Evolutionary conservation across 495 filamentous ascomycete genomes (phyloP).

Genomic region (Chaetomidium leptoderma): DNA sequence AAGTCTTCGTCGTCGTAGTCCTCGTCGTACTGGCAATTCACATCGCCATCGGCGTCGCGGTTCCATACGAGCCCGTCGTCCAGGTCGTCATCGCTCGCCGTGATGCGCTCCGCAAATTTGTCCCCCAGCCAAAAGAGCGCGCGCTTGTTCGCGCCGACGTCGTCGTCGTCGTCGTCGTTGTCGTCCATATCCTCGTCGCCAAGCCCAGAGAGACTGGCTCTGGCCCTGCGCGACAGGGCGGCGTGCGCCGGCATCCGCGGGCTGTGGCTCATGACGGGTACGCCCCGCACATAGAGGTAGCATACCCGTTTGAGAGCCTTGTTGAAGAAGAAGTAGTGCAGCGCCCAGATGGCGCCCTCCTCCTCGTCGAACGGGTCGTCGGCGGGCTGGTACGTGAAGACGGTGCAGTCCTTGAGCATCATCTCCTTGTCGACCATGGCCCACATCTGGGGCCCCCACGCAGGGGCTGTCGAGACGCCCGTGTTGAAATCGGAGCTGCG

Average conservation of each 20-base stretch:
- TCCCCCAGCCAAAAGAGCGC: conserved; percentile 81
- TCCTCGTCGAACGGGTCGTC: conserved; percentile 86
- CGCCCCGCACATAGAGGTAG: conserved; percentile 82
- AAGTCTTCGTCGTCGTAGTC: conserved; percentile 49
- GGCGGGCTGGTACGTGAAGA: conserved; percentile 80
- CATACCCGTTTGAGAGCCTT: conserved; percentile 88
- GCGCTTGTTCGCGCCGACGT: conserved; percentile 62
- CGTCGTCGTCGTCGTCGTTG: conserved; percentile 17
- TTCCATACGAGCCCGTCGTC: conserved; percentile 47
- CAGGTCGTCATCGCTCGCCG: conserved; percentile 42
- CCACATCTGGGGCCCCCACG: conserved; percentile 88
- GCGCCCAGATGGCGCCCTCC: conserved; percentile 87
- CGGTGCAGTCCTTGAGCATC: conserved; percentile 74
- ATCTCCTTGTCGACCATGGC: conserved; percentile 86
- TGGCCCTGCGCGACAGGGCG: conserved; percentile 23
- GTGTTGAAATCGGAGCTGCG: conserved; percentile 30
- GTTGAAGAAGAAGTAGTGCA: conserved; percentile 98
- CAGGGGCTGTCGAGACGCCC: conserved; percentile 34
- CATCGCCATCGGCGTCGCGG: conserved; percentile 49
- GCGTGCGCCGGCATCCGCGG: conserved; percentile 36
- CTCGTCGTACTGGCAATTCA: conserved; percentile 50
- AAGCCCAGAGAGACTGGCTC: conserved; percentile 13
- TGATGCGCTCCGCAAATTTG: conserved; percentile 42
- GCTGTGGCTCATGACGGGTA: conserved; percentile 76
- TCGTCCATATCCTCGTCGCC: conserved; percentile 16